Base-by-base conservation (phyloP, 2,329 filamentous ascomycete species). In the Calonectria montana region DNA sequence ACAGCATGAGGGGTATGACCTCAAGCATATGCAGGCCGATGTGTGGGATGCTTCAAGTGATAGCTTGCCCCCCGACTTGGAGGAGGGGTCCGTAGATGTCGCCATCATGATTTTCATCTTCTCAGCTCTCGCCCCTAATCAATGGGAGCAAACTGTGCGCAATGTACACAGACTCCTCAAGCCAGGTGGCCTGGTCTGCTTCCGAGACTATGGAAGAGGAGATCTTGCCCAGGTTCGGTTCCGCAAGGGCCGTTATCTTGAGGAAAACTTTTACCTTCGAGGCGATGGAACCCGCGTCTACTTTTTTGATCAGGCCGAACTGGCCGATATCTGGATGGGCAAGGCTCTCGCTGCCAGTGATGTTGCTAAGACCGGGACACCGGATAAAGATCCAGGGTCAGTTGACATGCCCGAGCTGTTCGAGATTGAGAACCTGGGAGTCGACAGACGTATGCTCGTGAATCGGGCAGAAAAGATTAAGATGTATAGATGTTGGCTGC, bases 401-500 rank as follows among this genome's bases (percentile, higher is more conserved):
- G 73, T 59, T 31, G 77, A 79, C 67, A 74, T 76, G 41, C 78
- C 83, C 62, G 76, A 80, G 29, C n/a, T 67, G 67, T 95, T 98
- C 78, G 90, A 95, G 61, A 86, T 98, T 57, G 86, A 94, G 68
- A 91, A 97, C 57, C 88, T 98, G 41, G 97, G 93, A 29, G 89
- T 96, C 67, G 97, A 99, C 82, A 92, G 95, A 75, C 91, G 97
- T 71, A 89, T 99, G 86, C 88, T 99, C 67, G 95, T 99, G 68
- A 99, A 99, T 82, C 91, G 97, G 75, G 94, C 96, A 67, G 91
- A 93, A 80, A 93, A 95, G 84, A 87, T 98, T 61, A 99, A 98
- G 86, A 99, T 99, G 97, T 98, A 98, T 84, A 91, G 97, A 73
- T 98, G 96, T 86, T 99, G 97, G 95, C 91, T 97, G 82, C 94